Conservation (phyloP, 2,329 filamentous ascomycete genomes). For the Emmonsiellopsis sp. region DNA sequence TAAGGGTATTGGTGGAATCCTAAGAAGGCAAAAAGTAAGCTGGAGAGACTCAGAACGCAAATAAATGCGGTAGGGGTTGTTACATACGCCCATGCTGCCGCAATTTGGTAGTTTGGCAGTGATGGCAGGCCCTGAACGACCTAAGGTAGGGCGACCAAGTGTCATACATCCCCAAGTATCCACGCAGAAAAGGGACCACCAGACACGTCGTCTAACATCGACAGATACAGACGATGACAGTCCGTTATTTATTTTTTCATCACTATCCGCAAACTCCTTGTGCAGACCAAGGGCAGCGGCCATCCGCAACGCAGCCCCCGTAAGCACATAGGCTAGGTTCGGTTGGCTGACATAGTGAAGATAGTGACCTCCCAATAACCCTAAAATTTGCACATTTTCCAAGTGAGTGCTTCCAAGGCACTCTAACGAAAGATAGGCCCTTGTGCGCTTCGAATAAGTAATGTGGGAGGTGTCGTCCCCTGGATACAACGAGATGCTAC, state of each 20-base stretch:
- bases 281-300: slow-evolving; percentile 66
- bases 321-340: slow-evolving; percentile 65
- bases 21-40: slow-evolving; percentile 34
- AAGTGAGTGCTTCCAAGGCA: slow-evolving; percentile 61
- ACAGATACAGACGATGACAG: slow-evolving; percentile 31
- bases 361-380: slow-evolving; percentile 65
- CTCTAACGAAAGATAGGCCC: slow-evolving; percentile 57
- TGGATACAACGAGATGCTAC: slow-evolving; percentile 59
- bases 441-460: slow-evolving; percentile 59
- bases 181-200: slow-evolving; percentile 66
- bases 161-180: slow-evolving; percentile 67
- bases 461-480: slow-evolving; percentile 56
- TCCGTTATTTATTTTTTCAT: slow-evolving; percentile 35
- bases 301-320: slow-evolving; percentile 64
- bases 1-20: slow-evolving; percentile 58
- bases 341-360: slow-evolving; percentile 69
- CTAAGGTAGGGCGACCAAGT: slow-evolving; percentile 60
- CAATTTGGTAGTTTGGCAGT: slow-evolving; percentile 56
- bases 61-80: too few species aligned
- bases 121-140: slow-evolving; percentile 58
- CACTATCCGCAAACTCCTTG: slow-evolving; percentile 48
- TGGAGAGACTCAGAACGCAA: slow-evolving; percentile 16
- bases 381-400: slow-evolving; percentile 62
- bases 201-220: slow-evolving; percentile 58
- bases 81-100: slow-evolving; percentile 23